Base-by-base conservation (phyloP, 176 grass and related monocot genomes). In the Calamus simplicifolius region DNA sequence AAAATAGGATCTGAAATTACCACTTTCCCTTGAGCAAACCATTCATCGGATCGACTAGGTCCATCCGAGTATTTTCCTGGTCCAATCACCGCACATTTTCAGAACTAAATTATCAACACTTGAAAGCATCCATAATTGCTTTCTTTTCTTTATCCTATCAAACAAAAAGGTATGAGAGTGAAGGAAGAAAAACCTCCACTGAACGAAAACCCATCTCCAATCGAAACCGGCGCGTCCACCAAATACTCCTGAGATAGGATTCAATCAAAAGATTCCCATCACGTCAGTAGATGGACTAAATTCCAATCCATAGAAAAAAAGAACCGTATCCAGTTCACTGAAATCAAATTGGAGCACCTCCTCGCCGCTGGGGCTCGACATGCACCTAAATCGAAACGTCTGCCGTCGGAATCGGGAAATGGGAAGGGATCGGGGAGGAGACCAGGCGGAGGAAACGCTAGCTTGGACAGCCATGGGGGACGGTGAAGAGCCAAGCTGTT, bases 141-240 rank as follows among this genome's bases (percentile, higher is more conserved):
- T 27, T 50, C 0, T 38, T 35, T 12, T 49, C 12, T n/a, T 4
- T 8, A 65, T 48, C 68, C 52, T 49, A 14, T 31, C 17, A 54
- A 21, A 26, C 15, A 4, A 67, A 43, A 48, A 3, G 17, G 51
- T 53, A 3, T 48, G 16, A 18, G 49, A 67, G 48, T 19, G 35
- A 58, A 57, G 15, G 21, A 58, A 70, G 4, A 10, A 38, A 74
- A 55, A 88, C 87, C 93, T 62, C 93, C 87, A 56, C 84, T 85
- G 67, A 98, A 92, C 10, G 81, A 88, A 82, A 98, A 98, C 23
- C 87, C 87, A 66, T 98, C 93, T 56, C 93, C 87, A 50, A 77
- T 70, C 43, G 89, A 95, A 48, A 80, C 84, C 0, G 76, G 84
- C 7, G 78, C 81, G 38, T 92, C 81, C 25, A 92, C 81, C 57